Conservation (phyloP, 257 asterid species). For the Solanum pennellii region DNA sequence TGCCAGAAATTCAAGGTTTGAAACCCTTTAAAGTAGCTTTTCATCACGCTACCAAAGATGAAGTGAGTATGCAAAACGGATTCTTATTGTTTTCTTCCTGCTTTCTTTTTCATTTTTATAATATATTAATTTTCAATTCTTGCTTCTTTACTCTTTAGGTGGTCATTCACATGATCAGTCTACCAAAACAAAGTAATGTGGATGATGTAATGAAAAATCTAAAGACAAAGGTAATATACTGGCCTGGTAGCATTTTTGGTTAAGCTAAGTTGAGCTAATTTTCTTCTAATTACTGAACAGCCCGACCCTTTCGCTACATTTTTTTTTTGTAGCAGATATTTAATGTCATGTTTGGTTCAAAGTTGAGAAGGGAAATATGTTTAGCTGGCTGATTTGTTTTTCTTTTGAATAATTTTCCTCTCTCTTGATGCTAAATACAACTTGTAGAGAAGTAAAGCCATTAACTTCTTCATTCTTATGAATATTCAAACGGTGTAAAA, state of each 20-base stretch:
- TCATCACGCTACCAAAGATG: conserved; percentile 84
- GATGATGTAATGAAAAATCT: conserved; percentile 90
- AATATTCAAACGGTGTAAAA: neutral
- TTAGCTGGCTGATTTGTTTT: neutral
- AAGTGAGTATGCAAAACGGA: conserved; percentile 30
- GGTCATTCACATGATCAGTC: conserved; percentile 58
- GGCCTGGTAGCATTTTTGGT: neutral
- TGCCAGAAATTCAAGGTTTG: conserved; percentile 84
- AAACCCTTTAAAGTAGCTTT: conserved; percentile 88
- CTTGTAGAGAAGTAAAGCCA: neutral
- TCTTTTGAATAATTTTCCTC: neutral
- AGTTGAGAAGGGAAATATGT: neutral
- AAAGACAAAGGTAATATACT: conserved; percentile 53
- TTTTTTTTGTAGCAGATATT: neutral
- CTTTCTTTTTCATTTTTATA: neutral
- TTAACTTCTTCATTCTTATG: neutral
- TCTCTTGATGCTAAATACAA: neutral
- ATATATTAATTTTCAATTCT: neutral
- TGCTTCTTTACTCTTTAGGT: conserved; percentile 37
- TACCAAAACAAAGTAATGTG: conserved; percentile 86
- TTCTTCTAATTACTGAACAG: neutral
- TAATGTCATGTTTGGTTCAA: neutral
- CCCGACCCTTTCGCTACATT: neutral
- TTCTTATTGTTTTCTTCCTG: neutral
- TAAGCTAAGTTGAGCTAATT: neutral